Evolutionary conservation across 2,329 filamentous ascomycete genomes (phyloP), one percentile per base, ranked within the genome.

Genomic region (Apiospora pterosperma): DNA sequence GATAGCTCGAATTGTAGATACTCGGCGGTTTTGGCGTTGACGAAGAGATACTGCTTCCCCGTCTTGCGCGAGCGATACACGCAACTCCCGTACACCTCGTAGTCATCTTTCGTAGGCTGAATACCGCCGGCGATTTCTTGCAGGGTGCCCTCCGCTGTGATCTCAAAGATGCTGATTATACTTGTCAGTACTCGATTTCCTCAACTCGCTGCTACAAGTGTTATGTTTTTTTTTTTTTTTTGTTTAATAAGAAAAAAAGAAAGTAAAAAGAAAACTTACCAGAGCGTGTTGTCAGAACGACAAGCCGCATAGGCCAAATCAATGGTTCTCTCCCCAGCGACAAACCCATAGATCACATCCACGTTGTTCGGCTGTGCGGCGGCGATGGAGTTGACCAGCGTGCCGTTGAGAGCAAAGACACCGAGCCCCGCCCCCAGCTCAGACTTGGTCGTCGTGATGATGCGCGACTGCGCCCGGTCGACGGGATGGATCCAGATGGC

Each of bases 1-100:
- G 79, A 78, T 1, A 86, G 73, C 64, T 84, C 81, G 65, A 82
- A 85, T 68, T 86, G 84, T 0, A 85, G 79, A 66, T 85, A 85
- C n/a, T 80, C 75, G 1, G 83, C 81, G 0, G 81, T 78, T 67
- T 86, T 86, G 61, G 81, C 80, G 67, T 86, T 86, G 66, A 85
- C 82, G 62, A 85, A 85, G 25, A 86, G 78, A 64, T 84, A 85
- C 42, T 84, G 80, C 67, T 81, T 84, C 28, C 77, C 78, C 0
- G 78, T 80, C 36, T 72, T 80, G 6, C 71, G 76, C 1, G 84
- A 86, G 16, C 73, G 80, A 71, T 85, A 86, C 31, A 78, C 79
- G 67, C 81, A 86, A 7, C 83, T 85, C 19, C 83, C 84, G 69
- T 85, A 85, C 48, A 84, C 80, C 0, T 76, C 74, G 67, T 81